A percentile compares a stretch with the other conserved stretches of the same genome.
phyloP scores from a whole-genome alignment of 192 early-diverging fungal genomes.

The Linnemannia zychae region DNA sequence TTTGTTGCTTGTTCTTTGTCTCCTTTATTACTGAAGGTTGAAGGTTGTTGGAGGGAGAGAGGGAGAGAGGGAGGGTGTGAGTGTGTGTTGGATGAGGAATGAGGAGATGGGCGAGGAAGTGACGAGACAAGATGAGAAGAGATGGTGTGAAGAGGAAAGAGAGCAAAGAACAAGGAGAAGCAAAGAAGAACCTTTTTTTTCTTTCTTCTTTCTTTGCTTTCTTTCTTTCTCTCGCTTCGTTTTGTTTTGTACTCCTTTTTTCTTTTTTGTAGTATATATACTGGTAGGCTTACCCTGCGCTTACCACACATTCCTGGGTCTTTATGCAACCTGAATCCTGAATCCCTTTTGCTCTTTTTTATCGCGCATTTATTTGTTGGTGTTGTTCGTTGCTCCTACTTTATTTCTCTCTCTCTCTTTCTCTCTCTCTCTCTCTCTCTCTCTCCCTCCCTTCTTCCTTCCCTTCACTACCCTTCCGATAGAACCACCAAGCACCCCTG shows the following conservation, averaged over 20 bases:
- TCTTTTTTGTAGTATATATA: too few species aligned
- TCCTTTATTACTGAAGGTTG: neutral
- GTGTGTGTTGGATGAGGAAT: neutral
- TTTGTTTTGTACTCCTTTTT: too few species aligned
- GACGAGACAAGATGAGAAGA: neutral
- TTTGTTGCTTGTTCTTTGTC: neutral
- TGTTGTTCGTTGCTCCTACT: too few species aligned
- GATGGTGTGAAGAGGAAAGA: neutral
- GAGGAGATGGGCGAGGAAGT: neutral
- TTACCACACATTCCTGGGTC: too few species aligned
- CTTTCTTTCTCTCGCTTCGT: neutral
- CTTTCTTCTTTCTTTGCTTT: neutral
- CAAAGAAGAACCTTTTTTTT: neutral
- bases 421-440: neutral
- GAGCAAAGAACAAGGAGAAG: neutral
- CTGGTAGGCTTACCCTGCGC: too few species aligned
- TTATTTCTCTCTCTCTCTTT: neutral
- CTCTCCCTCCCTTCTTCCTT: neutral
- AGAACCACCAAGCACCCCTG: neutral
- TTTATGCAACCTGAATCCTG: too few species aligned
- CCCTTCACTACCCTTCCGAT: neutral
- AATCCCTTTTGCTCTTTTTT: too few species aligned
- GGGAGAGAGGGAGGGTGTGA: neutral
- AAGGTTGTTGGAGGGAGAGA: neutral
- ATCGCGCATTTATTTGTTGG: too few species aligned